Conservation (phyloP, 116 monocot species). For the Cymodocea nodosa region DNA sequence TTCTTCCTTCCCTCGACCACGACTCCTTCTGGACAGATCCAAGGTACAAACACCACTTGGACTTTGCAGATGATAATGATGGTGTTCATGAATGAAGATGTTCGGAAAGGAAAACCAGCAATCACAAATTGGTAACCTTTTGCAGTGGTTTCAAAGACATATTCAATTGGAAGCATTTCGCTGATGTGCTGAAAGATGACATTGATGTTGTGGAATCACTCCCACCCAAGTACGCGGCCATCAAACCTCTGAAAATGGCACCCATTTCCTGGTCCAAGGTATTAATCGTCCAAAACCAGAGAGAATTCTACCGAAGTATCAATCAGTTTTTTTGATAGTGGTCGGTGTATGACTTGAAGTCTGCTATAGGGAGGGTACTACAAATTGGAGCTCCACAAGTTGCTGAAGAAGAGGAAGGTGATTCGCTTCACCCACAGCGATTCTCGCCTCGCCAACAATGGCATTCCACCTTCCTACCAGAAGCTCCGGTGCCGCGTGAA, state of each 20-base stretch:
- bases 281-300: background rate
- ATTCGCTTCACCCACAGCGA: conserved; percentile 60
- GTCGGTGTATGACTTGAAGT: background rate
- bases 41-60: background rate
- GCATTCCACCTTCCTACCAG: conserved; percentile 66
- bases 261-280: conserved; percentile 84
- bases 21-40: conserved; percentile 81
- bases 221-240: conserved; percentile 21
- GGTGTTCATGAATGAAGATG: no score
- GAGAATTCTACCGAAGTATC: background rate
- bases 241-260: conserved; percentile 32
- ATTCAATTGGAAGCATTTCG: conserved; percentile 72
- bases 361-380: conserved; percentile 36
- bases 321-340: background rate
- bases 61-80: background rate
- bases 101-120: no score
- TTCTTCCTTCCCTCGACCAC: conserved; percentile 74
- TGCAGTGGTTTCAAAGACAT: conserved; percentile 85
- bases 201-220: conserved; percentile 61
- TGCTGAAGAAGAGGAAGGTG: conserved; percentile 52
- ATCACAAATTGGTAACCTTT: background rate
- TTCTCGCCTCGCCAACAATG: conserved; percentile 59
- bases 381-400: conserved; percentile 19
- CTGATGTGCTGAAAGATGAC: conserved; percentile 50
- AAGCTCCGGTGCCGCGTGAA: conserved; percentile 72